A percentile compares a stretch with the other conserved stretches of the same genome.
phyloP scores from a whole-genome alignment of 2,329 filamentous ascomycete genomes.

The Cyclaneusma minus region DNA sequence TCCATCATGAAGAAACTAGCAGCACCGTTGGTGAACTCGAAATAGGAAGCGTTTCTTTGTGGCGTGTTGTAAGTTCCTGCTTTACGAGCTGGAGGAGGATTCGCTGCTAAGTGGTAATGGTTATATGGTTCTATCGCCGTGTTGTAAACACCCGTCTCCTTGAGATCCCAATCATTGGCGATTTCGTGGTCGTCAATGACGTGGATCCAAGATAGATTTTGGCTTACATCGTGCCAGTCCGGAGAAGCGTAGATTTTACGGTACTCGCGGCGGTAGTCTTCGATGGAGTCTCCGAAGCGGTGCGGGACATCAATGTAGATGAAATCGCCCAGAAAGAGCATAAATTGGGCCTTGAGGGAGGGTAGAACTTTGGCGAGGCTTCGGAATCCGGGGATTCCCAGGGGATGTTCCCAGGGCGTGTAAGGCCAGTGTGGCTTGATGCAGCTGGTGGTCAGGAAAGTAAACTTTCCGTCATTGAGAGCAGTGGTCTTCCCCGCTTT shows the following conservation, averaged over 20 bases:
- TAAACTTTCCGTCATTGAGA: constrained; percentile 55
- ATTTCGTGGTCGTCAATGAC: constrained; percentile 97
- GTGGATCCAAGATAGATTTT: constrained; percentile 91
- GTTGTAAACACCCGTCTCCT: constrained; percentile 64
- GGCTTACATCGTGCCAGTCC: constrained; percentile 64
- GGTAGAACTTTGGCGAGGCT: constrained; percentile 61
- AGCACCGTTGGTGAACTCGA: constrained; percentile 76
- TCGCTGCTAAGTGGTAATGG: constrained; percentile 71
- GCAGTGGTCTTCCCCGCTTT: constrained; percentile 46
- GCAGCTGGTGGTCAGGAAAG: constrained; percentile 84
- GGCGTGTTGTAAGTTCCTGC: constrained; percentile 24
- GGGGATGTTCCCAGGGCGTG: constrained; percentile 63
- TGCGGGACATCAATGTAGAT: constrained; percentile 83
- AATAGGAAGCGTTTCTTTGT: constrained; percentile 57
- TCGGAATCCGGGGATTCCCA: constrained; percentile 67
- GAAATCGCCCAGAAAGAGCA: constrained; percentile 76
- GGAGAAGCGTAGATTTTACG: constrained; percentile 91
- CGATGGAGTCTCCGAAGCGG: constrained; percentile 53
- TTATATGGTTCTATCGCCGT: constrained; percentile 57
- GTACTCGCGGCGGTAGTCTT: constrained; percentile 82
- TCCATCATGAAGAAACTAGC: constrained; percentile 92
- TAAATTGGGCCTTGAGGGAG: constrained; percentile 57
- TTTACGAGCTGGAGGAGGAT: constrained; percentile 55
- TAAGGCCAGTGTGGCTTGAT: constrained; percentile 89
- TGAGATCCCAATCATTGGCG: constrained; percentile 78